These are phyloP conservation scores for Miamiensis avidus DNA, from an alignment of 169 alveolate species.

Conservation along the genomic window DNA sequence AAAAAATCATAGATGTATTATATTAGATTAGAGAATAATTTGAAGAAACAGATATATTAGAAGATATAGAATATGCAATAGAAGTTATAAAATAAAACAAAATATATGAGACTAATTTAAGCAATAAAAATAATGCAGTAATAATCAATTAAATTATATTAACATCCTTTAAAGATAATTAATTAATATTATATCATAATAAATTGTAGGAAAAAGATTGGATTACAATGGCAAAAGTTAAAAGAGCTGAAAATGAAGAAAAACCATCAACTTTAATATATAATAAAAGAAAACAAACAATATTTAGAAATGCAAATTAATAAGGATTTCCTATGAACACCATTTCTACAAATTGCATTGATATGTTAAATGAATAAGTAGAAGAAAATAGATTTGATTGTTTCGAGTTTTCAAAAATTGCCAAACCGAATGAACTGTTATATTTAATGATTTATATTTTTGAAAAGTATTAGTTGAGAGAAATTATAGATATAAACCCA, in stretches of 20 bases:
- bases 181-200: not conserved
- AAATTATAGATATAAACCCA: slow-evolving; percentile 2
- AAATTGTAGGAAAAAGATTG: not conserved
- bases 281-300: not conserved
- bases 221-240: not conserved
- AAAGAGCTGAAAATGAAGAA: not conserved
- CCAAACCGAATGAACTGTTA: slow-evolving; percentile 12
- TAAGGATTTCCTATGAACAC: not conserved
- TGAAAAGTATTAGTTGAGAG: slow-evolving; percentile 11
- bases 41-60: slow-evolving; percentile 38
- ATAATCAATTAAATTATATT: not conserved
- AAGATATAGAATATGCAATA: slow-evolving; percentile 27
- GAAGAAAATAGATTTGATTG: slow-evolving; percentile 22
- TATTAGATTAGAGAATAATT: slow-evolving; percentile 35
- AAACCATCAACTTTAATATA: not conserved
- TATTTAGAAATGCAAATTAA: not conserved
- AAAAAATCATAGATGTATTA: slow-evolving; percentile 37
- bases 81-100: slow-evolving; percentile 33
- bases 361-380: not conserved
- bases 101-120: slow-evolving; percentile 30
- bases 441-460: slow-evolving; percentile 19
- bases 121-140: not conserved
- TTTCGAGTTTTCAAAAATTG: slow-evolving; percentile 13
- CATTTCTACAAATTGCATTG: not conserved
- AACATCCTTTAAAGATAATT: not conserved